These are phyloP conservation scores for Penicillium sp. DNA, from an alignment of 2,329 filamentous ascomycete species.

Conservation along the genomic window DNA sequence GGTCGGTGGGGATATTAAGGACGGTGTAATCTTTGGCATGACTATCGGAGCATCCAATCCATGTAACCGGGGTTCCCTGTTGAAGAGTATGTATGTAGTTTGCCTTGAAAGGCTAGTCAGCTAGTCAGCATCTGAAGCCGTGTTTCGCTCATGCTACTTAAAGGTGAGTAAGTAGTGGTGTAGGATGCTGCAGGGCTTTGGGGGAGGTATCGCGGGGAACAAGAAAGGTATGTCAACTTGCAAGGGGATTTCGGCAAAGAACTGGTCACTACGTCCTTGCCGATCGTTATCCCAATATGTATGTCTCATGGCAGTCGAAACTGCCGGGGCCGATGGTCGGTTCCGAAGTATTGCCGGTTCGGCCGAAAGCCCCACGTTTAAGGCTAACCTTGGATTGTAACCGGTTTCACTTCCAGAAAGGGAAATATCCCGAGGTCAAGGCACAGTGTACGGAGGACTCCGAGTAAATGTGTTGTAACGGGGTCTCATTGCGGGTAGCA, in stretches of 20 bases:
- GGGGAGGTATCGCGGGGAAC: not conserved
- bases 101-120: not conserved
- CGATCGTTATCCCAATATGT: not conserved
- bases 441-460: no score
- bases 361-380: not conserved
- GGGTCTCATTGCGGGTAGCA: no score
- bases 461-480: no score
- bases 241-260: not conserved
- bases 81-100: slow-evolving; percentile 15
- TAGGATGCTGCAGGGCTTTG: not conserved
- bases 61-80: slow-evolving; percentile 13
- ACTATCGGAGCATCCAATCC: slow-evolving; percentile 21
- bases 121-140: not conserved
- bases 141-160: not conserved
- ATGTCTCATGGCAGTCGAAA: not conserved
- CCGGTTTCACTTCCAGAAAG: no score
- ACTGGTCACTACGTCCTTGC: not conserved
- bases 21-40: slow-evolving; percentile 15
- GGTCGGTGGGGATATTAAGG: slow-evolving; percentile 11
- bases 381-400: no score
- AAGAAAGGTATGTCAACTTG: not conserved
- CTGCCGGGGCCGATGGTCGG: not conserved
- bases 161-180: not conserved
- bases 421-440: no score
- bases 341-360: not conserved